phyloP scores from a whole-genome alignment of 2,329 filamentous ascomycete species.

The Hypoxylon sp. region DNA sequence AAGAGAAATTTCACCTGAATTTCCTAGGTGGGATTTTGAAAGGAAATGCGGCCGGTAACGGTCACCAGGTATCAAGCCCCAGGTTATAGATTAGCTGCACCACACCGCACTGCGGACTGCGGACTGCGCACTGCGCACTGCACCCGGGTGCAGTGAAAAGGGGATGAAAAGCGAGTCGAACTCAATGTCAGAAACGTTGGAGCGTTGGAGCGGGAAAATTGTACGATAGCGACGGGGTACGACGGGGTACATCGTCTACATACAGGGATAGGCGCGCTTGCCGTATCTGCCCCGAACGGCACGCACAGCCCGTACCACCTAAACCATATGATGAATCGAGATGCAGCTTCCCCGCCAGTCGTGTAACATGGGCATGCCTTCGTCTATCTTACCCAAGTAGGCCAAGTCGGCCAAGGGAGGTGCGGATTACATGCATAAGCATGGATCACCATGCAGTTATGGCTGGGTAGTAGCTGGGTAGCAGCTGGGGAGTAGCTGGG shows the following conservation, averaged over 20 bases:
- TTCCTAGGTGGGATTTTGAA: not conserved
- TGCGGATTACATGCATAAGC: constrained; percentile 26
- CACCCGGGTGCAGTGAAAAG: not conserved
- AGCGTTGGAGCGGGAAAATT: constrained; percentile 4
- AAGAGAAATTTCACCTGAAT: not conserved
- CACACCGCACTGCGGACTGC: too few species aligned
- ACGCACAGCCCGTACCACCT: not conserved
- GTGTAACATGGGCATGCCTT: constrained; percentile 25
- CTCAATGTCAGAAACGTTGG: not conserved
- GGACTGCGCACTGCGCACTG: too few species aligned
- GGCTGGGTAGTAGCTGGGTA: not conserved
- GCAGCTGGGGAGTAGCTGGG: not conserved
- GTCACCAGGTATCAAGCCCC: not conserved
- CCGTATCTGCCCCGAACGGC: constrained; percentile 10
- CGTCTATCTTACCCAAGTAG: constrained; percentile 13
- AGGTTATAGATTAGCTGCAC: too few species aligned
- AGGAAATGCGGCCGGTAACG: constrained; percentile 1
- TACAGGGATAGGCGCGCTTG: constrained; percentile 21
- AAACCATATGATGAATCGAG: constrained; percentile 23
- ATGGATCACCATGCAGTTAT: constrained; percentile 22
- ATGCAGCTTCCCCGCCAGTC: constrained; percentile 28
- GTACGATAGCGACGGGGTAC: not conserved
- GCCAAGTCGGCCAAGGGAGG: constrained; percentile 8
- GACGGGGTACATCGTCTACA: not conserved
- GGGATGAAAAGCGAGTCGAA: constrained; percentile 2